These are phyloP conservation scores for Jackrogersella minutella DNA, from an alignment of 495 filamentous ascomycete species.

Conservation along the genomic window DNA sequence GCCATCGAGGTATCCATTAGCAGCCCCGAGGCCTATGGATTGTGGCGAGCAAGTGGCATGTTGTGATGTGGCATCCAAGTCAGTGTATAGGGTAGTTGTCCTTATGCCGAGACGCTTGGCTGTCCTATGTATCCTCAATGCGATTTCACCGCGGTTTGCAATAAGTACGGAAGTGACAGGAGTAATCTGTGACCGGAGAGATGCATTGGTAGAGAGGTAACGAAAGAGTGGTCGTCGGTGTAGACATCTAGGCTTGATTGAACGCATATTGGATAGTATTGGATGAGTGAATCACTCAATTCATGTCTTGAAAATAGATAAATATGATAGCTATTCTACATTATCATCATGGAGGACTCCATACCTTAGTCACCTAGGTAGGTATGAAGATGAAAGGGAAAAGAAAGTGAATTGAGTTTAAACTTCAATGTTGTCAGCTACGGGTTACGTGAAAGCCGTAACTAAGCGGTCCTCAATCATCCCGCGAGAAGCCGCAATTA, in stretches of 20 bases:
- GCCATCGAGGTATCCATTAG: constrained; percentile 88
- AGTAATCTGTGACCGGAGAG: constrained; percentile 42
- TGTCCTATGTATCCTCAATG: constrained; percentile 87
- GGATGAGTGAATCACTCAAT: not conserved
- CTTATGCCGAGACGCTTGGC: constrained; percentile 88
- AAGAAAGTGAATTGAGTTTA: too few species aligned
- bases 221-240: constrained; percentile 35
- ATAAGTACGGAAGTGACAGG: constrained; percentile 89
- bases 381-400: constrained; percentile 3
- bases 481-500: constrained; percentile 36
- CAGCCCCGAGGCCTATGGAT: constrained; percentile 80
- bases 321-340: not conserved
- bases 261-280: constrained; percentile 37
- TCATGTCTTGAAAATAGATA: not conserved
- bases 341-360: not conserved
- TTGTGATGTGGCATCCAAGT: constrained; percentile 85
- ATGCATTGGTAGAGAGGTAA: constrained; percentile 40
- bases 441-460: constrained; percentile 23
- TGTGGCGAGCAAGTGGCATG: constrained; percentile 87
- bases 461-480: constrained; percentile 32
- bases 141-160: constrained; percentile 97
- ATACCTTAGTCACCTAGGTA: too few species aligned
- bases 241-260: constrained; percentile 42
- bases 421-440: constrained; percentile 3
- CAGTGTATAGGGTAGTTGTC: constrained; percentile 94